Evolutionary conservation across 352 stramenopile species (phyloP).

Genomic region (Aphanomyces cochlioides): DNA sequence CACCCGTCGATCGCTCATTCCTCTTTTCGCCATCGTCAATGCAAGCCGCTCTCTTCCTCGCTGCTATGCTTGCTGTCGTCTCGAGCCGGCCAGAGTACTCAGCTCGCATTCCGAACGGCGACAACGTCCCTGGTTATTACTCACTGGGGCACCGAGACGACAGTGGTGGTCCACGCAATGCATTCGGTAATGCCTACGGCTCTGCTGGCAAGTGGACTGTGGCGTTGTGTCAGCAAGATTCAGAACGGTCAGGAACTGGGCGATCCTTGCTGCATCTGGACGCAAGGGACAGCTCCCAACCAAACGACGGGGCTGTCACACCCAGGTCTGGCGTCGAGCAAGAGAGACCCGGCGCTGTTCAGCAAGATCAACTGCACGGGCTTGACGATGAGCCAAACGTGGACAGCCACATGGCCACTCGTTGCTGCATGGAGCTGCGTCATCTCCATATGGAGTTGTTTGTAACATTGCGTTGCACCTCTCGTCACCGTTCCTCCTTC

Average conservation of each 20-base stretch:
- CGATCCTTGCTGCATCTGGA: constrained; percentile 34
- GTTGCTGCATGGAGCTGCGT: no score
- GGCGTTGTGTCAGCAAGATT: constrained; percentile 37
- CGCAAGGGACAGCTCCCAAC: background rate
- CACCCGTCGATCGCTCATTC: no score
- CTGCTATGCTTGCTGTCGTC: no score
- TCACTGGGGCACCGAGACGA: background rate
- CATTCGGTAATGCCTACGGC: constrained; percentile 34
- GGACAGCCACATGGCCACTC: no score
- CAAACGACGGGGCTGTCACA: constrained; percentile 9
- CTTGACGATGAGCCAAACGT: background rate
- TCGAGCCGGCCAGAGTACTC: background rate
- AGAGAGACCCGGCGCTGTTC: background rate
- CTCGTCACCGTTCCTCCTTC: no score
- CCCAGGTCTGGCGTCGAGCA: constrained; percentile 5
- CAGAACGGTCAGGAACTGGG: constrained; percentile 35
- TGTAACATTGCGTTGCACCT: no score
- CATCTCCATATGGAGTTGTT: no score
- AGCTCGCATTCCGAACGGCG: constrained; percentile 1
- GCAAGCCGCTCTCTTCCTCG: no score
- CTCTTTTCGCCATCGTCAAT: no score
- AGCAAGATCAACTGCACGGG: background rate
- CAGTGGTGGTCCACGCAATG: background rate
- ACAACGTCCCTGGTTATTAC: constrained; percentile 6
- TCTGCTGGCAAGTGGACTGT: constrained; percentile 24